Evolutionary conservation across 2,329 filamentous ascomycete species (phyloP), one percentile per base, ranked within the genome.

Genomic region (Penicillium olsonii): DNA sequence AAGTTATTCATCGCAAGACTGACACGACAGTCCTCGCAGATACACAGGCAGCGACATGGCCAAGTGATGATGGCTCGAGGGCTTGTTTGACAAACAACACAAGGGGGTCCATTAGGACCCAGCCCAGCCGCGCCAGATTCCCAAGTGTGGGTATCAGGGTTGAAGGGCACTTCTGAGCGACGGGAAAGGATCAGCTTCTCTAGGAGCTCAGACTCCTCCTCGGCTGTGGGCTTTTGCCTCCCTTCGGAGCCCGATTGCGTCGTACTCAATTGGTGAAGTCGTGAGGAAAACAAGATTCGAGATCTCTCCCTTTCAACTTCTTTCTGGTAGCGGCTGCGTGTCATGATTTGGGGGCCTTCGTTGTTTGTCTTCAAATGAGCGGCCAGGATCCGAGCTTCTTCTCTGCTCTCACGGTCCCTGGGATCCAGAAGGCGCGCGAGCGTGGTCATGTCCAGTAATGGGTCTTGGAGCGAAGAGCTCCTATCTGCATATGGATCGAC

Each of bases 1-100:
- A 95, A 97, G 68, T 97, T 97, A 68, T 96, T 95, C 84, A 95
- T 92, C 3, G 94, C 94, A 54, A 97, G 78, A 37, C 90, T 92
- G 29, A 97, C 88, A 26, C 94, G 81, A 67, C 94, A 97, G 59
- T 97, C 94, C 68, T 99, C 94, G 67, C 94, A 97, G 11, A 97
- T 79, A 59, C 90, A 92, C 50, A 99, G 79, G 67, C 94, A 99
- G 2, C 94, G 88, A 68, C 94, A 99, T 0, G 94, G 94, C 94
- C 94, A 97, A 2, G 96, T 87, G 46, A 99, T 88, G 53, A 97
- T 88, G 7, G 89, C 95, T 15, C 94, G 81, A 3, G 91, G 85
- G n/a, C 83, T 81, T 46, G 84, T 84, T 68, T 97, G 92, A 67
- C 94, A 99, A 4, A 99, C 90, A 1, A 97, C 94, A 64, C 94